These are phyloP conservation scores for Hypoxylon trugodes DNA, from an alignment of 495 filamentous ascomycete species.

Conservation along the genomic window DNA sequence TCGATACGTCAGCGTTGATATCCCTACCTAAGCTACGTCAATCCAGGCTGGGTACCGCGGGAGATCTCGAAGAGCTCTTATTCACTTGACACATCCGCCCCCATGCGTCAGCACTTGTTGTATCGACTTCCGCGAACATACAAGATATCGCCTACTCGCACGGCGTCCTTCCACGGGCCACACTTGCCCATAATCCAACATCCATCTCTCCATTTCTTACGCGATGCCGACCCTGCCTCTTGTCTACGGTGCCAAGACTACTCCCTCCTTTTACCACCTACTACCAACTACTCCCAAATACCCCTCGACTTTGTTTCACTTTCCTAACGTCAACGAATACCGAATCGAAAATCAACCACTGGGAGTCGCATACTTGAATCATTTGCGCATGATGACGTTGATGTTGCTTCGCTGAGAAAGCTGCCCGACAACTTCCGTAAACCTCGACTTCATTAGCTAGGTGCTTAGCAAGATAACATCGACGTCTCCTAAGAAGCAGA, in stretches of 20 bases:
- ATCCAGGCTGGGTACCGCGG: conserved; percentile 26
- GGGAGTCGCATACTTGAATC: not conserved
- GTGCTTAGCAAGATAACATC: no score
- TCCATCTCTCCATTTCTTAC: conserved; percentile 28
- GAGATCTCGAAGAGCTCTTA: conserved; percentile 32
- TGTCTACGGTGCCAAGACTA: conserved; percentile 26
- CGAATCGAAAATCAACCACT: not conserved
- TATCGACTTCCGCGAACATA: conserved; percentile 45
- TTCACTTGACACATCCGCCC: conserved; percentile 41
- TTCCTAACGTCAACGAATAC: conserved; percentile 17
- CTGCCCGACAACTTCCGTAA: no score
- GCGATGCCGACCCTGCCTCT: conserved; percentile 22
- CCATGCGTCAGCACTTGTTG: conserved; percentile 45
- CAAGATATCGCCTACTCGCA: conserved; percentile 52
- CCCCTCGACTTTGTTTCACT: conserved; percentile 20
- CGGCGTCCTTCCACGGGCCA: conserved; percentile 22
- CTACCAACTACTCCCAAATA: conserved; percentile 7
- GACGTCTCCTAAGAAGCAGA: conserved; percentile 1
- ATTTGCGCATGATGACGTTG: not conserved
- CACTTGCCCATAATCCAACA: conserved; percentile 24
- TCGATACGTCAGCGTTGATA: conserved; percentile 34
- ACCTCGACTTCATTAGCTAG: conserved; percentile 1
- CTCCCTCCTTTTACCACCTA: conserved; percentile 23
- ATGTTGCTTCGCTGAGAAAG: no score
- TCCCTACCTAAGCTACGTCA: no score